These are phyloP conservation scores for Gossypium davidsonii DNA, from an alignment of 441 rosid species.

Conservation along the genomic window DNA sequence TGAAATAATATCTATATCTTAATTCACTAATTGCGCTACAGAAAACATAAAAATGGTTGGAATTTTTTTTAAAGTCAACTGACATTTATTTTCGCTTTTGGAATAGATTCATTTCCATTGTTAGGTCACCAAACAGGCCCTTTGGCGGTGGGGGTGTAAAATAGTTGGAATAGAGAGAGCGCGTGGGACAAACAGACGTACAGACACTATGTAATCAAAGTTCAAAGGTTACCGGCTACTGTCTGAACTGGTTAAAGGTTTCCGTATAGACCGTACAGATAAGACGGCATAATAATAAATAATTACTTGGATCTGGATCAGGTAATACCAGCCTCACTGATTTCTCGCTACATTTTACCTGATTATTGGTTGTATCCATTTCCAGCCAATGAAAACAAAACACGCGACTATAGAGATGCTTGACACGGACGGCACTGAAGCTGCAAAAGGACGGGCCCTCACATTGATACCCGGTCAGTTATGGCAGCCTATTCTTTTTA, in stretches of 20 bases:
- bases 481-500: not conserved
- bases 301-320: not conserved
- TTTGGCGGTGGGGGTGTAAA: not conserved
- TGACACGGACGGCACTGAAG: not conserved
- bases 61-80: not conserved
- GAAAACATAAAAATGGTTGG: not conserved
- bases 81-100: too few relatives aligned
- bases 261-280: constrained; percentile 13
- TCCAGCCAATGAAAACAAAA: not conserved
- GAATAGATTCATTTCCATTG: not conserved
- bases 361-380: not conserved
- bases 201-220: not conserved
- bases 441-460: not conserved
- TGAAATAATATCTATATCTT: not conserved
- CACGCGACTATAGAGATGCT: not conserved
- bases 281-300: not conserved
- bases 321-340: not conserved
- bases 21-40: not conserved
- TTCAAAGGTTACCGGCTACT: constrained; percentile 13
- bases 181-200: constrained; percentile 6
- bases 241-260: too few relatives aligned
- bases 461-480: not conserved
- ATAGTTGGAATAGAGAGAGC: not conserved
- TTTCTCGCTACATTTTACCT: not conserved
- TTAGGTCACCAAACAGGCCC: not conserved